Percentiles rank a stretch among this genome's conserved stretches.
These are phyloP conservation scores for Daldinia childiae DNA, from an alignment of 495 filamentous ascomycete genomes.

Conservation along the genomic window DNA sequence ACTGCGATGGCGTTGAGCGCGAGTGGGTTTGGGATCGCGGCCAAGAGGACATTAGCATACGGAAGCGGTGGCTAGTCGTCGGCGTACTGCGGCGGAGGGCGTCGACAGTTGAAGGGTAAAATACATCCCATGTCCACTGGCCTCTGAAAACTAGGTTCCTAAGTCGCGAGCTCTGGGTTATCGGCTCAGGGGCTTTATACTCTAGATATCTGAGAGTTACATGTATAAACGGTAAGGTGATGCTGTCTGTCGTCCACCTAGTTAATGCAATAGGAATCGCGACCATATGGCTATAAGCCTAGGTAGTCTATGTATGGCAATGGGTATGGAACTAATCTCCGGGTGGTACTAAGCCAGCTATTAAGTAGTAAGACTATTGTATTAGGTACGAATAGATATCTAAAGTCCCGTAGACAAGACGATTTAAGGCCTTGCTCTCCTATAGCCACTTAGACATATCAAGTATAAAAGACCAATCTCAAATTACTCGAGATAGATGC, in stretches of 20 bases:
- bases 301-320: background rate
- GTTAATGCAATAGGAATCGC: background rate
- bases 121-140: background rate
- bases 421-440: too few relatives aligned
- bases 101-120: background rate
- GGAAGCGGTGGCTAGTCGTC: constrained; percentile 83
- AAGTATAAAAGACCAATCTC: too few relatives aligned
- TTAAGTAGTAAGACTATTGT: too few relatives aligned
- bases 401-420: too few relatives aligned
- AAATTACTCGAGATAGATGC: too few relatives aligned
- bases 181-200: background rate
- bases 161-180: background rate
- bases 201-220: background rate
- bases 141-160: background rate
- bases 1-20: constrained; percentile 72
- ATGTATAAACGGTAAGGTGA: background rate
- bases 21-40: constrained; percentile 72
- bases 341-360: background rate
- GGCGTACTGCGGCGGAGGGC: constrained; percentile 63
- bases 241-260: background rate
- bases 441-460: too few relatives aligned
- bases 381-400: too few relatives aligned
- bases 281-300: background rate
- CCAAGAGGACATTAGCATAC: constrained; percentile 69
- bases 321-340: too few relatives aligned